phyloP scores from a whole-genome alignment of 495 filamentous ascomycete genomes.

The Daldinia grandis region DNA sequence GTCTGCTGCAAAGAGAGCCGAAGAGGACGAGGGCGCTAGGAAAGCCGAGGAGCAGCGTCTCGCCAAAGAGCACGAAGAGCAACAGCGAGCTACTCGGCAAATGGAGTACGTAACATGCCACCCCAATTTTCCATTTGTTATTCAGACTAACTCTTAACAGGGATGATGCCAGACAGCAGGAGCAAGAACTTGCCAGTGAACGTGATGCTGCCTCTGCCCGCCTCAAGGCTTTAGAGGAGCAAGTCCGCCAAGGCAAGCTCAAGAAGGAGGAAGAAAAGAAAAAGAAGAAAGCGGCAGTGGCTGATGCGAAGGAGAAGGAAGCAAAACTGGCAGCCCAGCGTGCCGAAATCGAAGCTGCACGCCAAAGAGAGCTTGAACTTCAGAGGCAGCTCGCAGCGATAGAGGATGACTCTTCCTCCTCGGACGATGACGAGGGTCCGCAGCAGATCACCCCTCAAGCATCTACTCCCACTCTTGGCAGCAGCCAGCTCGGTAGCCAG shows the following conservation, averaged over 20 bases:
- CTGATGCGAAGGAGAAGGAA: slow-evolving; percentile 90
- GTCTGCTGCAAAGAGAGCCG: slow-evolving; percentile 53
- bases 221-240: slow-evolving; percentile 88
- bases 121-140: slow-evolving; percentile 29
- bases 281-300: slow-evolving; percentile 84
- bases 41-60: slow-evolving; percentile 63
- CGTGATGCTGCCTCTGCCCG: slow-evolving; percentile 83
- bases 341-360: slow-evolving; percentile 90
- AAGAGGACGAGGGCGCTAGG: slow-evolving; percentile 63
- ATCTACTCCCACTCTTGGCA: slow-evolving; percentile 75
- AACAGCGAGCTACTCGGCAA: slow-evolving; percentile 74
- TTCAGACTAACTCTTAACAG: slow-evolving; percentile 58
- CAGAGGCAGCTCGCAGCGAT: slow-evolving; percentile 86
- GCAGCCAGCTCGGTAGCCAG: slow-evolving; percentile 60
- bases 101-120: slow-evolving; percentile 77
- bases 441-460: slow-evolving; percentile 82
- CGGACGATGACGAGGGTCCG: slow-evolving; percentile 88
- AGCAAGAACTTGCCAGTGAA: slow-evolving; percentile 80
- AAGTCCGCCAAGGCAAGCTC: slow-evolving; percentile 92
- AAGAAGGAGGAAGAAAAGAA: slow-evolving; percentile 96
- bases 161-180: slow-evolving; percentile 75
- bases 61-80: slow-evolving; percentile 76
- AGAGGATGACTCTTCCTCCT: slow-evolving; percentile 75
- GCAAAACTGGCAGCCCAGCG: slow-evolving; percentile 82
- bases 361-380: slow-evolving; percentile 85